Percentiles rank a stretch among this genome's conserved stretches.
Conservation (phyloP, 805 yeast genomes). For the Maudiozyma barnettii region DNA sequence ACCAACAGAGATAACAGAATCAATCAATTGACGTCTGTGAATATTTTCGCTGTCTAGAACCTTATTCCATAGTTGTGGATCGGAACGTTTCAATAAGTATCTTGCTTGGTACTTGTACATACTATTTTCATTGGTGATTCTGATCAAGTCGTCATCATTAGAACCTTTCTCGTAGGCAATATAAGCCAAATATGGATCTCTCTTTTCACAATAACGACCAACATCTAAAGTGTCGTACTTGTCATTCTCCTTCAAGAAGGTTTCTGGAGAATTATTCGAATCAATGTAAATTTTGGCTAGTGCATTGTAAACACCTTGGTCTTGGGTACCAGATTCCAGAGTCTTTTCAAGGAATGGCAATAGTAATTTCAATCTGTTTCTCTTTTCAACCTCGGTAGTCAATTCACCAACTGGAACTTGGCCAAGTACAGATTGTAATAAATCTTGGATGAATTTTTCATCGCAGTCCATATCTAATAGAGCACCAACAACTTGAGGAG, state of each 20-base stretch:
- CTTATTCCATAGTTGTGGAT: slow-evolving; percentile 66
- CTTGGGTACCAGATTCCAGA: slow-evolving; percentile 73
- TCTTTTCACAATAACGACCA: slow-evolving; percentile 97
- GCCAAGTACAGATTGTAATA: slow-evolving; percentile 79
- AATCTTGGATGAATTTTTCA: slow-evolving; percentile 70
- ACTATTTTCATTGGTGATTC: slow-evolving; percentile 90
- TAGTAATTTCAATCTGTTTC: slow-evolving; percentile 85
- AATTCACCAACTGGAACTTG: slow-evolving; percentile 87
- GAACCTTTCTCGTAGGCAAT: slow-evolving; percentile 94
- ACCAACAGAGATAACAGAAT: slow-evolving; percentile 91
- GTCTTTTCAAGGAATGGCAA: slow-evolving; percentile 90
- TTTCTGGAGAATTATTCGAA: slow-evolving; percentile 94
- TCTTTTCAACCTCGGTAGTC: slow-evolving; percentile 90
- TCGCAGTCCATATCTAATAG: slow-evolving; percentile 96
- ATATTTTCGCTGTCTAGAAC: slow-evolving; percentile 69
- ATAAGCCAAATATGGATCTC: slow-evolving; percentile 96
- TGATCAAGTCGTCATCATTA: slow-evolving; percentile 80
- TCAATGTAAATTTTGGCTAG: slow-evolving; percentile 97
- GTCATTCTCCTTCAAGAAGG: slow-evolving; percentile 84
- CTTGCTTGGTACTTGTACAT: slow-evolving; percentile 99
- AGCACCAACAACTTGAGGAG: slow-evolving; percentile 96
- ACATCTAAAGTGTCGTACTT: slow-evolving; percentile 88
- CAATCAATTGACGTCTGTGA: slow-evolving; percentile 86
- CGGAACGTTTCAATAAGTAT: slow-evolving; percentile 83
- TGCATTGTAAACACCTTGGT: slow-evolving; percentile 87